These are phyloP conservation scores for Reutealis trisperma DNA, from an alignment of 345 rosid genomes.

Conservation along the genomic window DNA sequence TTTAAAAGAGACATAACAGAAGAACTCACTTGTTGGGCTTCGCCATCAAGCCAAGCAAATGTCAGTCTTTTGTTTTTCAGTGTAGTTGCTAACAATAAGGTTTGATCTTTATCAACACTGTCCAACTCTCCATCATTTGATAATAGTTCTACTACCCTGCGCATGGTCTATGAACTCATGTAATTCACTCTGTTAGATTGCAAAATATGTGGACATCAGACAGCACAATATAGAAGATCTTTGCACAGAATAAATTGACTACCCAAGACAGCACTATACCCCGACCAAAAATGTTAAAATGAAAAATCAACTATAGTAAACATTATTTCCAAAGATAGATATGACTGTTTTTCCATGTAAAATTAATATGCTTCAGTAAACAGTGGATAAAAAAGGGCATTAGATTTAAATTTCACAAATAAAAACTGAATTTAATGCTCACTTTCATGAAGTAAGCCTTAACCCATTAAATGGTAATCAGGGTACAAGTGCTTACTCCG, in stretches of 20 bases:
- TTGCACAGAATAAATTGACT: background rate
- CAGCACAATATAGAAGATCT: background rate
- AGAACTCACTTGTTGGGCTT: slow-evolving; percentile 69
- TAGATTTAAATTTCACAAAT: background rate
- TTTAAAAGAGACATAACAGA: background rate
- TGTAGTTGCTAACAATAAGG: slow-evolving; percentile 40
- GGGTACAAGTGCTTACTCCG: slow-evolving; percentile 54
- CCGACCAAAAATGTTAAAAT: background rate
- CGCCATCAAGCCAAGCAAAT: slow-evolving; percentile 94
- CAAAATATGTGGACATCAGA: background rate
- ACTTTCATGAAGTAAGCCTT: background rate
- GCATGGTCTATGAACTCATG: slow-evolving; percentile 64
- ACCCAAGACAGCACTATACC: background rate
- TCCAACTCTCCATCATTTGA: slow-evolving; percentile 36
- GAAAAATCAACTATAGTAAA: background rate
- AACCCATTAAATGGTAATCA: slow-evolving; percentile 15
- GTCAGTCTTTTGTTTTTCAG: slow-evolving; percentile 64
- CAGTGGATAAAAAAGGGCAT: background rate
- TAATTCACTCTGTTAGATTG: slow-evolving; percentile 29
- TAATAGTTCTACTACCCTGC: slow-evolving; percentile 75
- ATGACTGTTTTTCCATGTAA: background rate
- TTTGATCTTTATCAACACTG: slow-evolving; percentile 42
- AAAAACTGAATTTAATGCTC: background rate
- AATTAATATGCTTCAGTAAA: background rate
- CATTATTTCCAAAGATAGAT: background rate